A percentile compares a stretch with the other conserved stretches of the same genome.
These are phyloP conservation scores for Excoecaria agallocha DNA, from an alignment of 345 rosid species.

Conservation along the genomic window DNA sequence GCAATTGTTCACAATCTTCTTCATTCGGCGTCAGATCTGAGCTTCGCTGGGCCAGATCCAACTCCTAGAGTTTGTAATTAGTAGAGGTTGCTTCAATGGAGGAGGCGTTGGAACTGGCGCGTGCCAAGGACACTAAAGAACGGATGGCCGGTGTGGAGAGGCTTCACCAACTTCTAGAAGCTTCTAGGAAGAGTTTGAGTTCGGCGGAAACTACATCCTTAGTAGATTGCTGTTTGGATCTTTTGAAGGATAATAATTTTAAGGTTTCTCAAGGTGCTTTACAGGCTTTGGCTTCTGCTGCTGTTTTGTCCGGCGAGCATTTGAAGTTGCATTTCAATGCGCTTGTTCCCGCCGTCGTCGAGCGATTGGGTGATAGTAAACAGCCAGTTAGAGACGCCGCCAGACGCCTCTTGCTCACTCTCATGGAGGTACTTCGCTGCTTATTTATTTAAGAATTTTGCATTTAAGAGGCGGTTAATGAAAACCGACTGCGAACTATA, in stretches of 20 bases:
- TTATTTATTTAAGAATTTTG: not conserved
- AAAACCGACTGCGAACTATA: not conserved
- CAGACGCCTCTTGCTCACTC: conserved; percentile 82
- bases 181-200: conserved; percentile 68
- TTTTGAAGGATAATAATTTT: conserved; percentile 89
- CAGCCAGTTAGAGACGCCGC: conserved; percentile 98
- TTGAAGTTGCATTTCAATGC: conserved; percentile 91
- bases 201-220: conserved; percentile 75
- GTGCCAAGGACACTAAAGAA: conserved; percentile 98
- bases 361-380: conserved; percentile 82
- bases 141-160: conserved; percentile 99
- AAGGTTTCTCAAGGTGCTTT: conserved; percentile 92
- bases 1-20: conserved; percentile 28
- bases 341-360: conserved; percentile 89
- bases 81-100: conserved; percentile 47
- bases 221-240: conserved; percentile 95
- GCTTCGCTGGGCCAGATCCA: conserved; percentile 19
- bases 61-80: no score
- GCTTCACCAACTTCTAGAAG: conserved; percentile 83
- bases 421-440: conserved; percentile 74
- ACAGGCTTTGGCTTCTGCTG: conserved; percentile 95
- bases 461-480: not conserved
- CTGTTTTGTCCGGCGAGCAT: conserved; percentile 92
- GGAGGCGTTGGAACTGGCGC: conserved; percentile 92
- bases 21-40: conserved; percentile 43